phyloP scores from a whole-genome alignment of 805 yeast genomes.

The Barnettozyma vustinii region DNA sequence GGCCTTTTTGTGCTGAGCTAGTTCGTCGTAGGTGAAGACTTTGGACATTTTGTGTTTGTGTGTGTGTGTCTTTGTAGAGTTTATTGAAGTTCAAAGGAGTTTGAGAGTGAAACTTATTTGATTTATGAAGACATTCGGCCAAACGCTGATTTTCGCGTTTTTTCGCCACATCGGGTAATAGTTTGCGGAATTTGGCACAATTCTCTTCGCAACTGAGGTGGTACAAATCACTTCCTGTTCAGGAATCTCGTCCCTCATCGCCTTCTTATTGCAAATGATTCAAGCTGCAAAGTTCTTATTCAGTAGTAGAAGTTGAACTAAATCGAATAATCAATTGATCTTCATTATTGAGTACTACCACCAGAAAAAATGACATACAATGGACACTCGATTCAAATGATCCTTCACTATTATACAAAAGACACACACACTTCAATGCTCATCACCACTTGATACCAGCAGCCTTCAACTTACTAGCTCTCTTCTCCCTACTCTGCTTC shows the following conservation, averaged over 20 bases:
- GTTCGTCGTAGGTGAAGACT: constrained; percentile 58
- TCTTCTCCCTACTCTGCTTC: constrained; percentile 3
- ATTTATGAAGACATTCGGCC: not conserved
- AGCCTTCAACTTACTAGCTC: constrained; percentile 1
- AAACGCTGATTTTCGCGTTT: not conserved
- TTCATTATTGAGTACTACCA: no score
- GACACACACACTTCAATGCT: not conserved
- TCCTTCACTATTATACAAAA: not conserved
- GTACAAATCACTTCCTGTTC: no score
- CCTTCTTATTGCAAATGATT: no score
- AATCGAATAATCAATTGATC: no score
- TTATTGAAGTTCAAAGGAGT: not conserved
- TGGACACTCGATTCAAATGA: not conserved
- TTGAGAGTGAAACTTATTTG: not conserved
- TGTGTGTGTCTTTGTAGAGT: not conserved
- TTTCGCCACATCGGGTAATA: constrained; percentile 2
- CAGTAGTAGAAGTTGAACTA: no score
- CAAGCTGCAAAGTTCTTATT: no score
- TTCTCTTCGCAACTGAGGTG: no score
- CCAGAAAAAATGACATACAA: no score
- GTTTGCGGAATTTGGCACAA: not conserved
- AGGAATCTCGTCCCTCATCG: no score
- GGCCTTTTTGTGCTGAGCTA: constrained; percentile 65
- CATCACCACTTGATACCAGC: constrained; percentile 8
- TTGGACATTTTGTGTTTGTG: constrained; percentile 35